A percentile compares a stretch with the other conserved stretches of the same genome.
These are phyloP conservation scores for Leccinum subtestaceum DNA, from an alignment of 768 basidiomycete species.

Conservation along the genomic window DNA sequence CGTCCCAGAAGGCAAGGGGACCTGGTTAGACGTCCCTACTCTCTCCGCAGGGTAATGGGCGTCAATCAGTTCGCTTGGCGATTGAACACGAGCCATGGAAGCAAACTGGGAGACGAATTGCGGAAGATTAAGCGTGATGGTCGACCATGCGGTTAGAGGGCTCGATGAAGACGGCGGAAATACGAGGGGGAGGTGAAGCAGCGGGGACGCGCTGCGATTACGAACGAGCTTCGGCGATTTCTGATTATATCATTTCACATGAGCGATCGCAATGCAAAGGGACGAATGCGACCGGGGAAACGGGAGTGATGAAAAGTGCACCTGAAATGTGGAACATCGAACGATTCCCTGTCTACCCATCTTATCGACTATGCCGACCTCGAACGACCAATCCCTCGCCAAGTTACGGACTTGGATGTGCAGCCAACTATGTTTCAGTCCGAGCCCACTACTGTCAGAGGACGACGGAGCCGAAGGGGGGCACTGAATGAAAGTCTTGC, in stretches of 20 bases:
- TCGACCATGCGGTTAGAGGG: slow-evolving; percentile 69
- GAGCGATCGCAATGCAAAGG: slow-evolving; percentile 6
- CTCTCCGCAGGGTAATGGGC: slow-evolving; percentile 22
- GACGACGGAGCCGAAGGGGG: slow-evolving; percentile 39
- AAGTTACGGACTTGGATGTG: slow-evolving; percentile 73
- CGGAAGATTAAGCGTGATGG: slow-evolving; percentile 59
- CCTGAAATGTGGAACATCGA: slow-evolving; percentile 81
- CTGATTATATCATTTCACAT: slow-evolving; percentile 33
- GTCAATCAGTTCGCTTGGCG: slow-evolving; percentile 22
- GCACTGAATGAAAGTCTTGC: slow-evolving; percentile 63
- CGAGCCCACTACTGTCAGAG: slow-evolving; percentile 37
- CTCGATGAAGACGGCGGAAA: slow-evolving; percentile 56
- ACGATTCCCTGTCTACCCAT: slow-evolving; percentile 55
- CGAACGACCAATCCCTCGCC: slow-evolving; percentile 69
- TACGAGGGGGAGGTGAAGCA: slow-evolving; percentile 69
- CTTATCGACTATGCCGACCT: slow-evolving; percentile 70
- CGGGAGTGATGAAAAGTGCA: slow-evolving; percentile 26
- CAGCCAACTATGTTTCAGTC: slow-evolving; percentile 69
- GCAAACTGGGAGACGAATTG: slow-evolving; percentile 60
- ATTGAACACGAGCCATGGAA: slow-evolving; percentile 37
- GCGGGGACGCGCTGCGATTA: slow-evolving; percentile 40
- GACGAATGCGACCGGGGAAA: slow-evolving; percentile 1
- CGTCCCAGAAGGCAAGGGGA: slow-evolving; percentile 45
- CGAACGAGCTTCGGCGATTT: slow-evolving; percentile 52
- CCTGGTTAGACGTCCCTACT: slow-evolving; percentile 18